Evolutionary conservation across 2,329 filamentous ascomycete genomes (phyloP).

Genomic region (Beauveria sp.): DNA sequence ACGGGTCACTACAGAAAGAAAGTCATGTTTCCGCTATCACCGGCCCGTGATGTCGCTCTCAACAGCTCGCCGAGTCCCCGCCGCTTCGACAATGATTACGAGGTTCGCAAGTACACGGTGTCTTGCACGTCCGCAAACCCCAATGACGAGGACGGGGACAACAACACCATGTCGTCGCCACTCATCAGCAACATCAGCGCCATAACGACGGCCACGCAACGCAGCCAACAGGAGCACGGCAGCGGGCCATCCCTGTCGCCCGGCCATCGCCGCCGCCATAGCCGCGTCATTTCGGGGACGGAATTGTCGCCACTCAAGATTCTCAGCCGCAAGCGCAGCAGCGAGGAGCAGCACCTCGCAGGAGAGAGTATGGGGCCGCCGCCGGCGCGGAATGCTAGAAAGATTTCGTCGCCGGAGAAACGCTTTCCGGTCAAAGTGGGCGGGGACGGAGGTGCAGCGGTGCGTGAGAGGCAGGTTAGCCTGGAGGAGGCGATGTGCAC

Average conservation of each 20-base stretch:
- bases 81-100: constrained; percentile 25
- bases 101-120: constrained; percentile 23
- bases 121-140: constrained; percentile 15
- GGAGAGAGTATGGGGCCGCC: constrained; percentile 17
- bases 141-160: neutral
- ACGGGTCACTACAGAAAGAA: neutral
- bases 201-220: constrained; percentile 20
- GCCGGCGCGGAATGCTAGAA: constrained; percentile 37
- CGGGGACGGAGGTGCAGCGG: constrained; percentile 15
- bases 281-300: constrained; percentile 48
- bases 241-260: constrained; percentile 24
- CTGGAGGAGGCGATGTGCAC: constrained; percentile 47
- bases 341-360: constrained; percentile 12
- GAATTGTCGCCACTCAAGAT: constrained; percentile 54
- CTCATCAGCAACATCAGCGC: constrained; percentile 39
- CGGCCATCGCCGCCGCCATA: constrained; percentile 42
- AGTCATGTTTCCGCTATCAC: constrained; percentile 34
- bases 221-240: neutral
- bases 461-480: constrained; percentile 31
- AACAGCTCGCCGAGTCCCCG: constrained; percentile 26
- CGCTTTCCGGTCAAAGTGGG: constrained; percentile 55
- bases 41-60: constrained; percentile 29
- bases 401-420: constrained; percentile 41
- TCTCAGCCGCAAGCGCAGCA: constrained; percentile 26
- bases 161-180: constrained; percentile 27